Conservation (phyloP, 306 rosid genomes). For the Lathyrus oleraceus region DNA sequence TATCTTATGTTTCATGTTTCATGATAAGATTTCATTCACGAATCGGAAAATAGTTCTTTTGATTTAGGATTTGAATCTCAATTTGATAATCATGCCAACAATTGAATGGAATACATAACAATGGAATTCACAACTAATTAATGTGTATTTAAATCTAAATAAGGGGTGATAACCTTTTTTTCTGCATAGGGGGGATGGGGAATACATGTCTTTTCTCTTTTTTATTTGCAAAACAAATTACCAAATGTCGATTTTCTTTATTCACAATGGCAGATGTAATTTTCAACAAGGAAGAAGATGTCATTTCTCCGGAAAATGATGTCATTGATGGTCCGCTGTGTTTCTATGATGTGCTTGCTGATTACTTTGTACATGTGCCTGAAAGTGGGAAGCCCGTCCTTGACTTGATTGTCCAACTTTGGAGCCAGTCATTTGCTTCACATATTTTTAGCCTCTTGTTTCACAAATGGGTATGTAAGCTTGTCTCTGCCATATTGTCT, state of each 20-base stretch:
- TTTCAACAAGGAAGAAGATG: slow-evolving; percentile 71
- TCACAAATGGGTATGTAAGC: slow-evolving; percentile 89
- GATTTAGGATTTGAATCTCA: neutral
- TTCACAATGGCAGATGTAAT: slow-evolving; percentile 60
- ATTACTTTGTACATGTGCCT: slow-evolving; percentile 72
- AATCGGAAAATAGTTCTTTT: neutral
- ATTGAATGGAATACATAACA: neutral
- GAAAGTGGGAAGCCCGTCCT: slow-evolving; percentile 83
- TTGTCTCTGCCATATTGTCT: slow-evolving; percentile 1
- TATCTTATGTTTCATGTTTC: neutral
- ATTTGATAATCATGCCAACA: neutral
- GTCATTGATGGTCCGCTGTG: slow-evolving; percentile 53
- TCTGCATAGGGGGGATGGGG: neutral
- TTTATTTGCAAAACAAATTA: slow-evolving; percentile 23
- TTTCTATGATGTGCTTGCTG: slow-evolving; percentile 93
- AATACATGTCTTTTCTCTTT: neutral
- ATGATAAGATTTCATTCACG: neutral
- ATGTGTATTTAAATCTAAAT: slow-evolving; percentile 11
- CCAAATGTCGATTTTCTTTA: slow-evolving; percentile 26
- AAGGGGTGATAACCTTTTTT: slow-evolving; percentile 3
- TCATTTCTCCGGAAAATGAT: slow-evolving; percentile 62
- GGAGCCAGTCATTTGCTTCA: slow-evolving; percentile 99
- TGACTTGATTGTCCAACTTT: slow-evolving; percentile 83
- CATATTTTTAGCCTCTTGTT: slow-evolving; percentile 87
- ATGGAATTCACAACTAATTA: neutral